A percentile compares a stretch with the other conserved stretches of the same genome.
phyloP scores from a whole-genome alignment of 208 protist genomes.

The Trypanosoma mega region DNA sequence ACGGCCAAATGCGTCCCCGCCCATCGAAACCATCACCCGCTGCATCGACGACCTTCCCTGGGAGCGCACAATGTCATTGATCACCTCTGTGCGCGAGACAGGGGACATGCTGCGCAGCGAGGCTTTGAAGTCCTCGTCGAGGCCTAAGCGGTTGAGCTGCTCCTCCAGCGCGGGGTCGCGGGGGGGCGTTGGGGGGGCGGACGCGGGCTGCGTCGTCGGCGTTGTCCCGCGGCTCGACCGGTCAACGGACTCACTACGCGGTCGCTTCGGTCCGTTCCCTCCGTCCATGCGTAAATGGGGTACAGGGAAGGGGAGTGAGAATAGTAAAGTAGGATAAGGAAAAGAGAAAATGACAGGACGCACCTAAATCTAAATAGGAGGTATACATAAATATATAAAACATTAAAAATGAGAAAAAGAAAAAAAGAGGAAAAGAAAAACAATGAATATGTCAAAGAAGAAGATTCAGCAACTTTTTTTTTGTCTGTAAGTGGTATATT shows the following conservation, averaged over 20 bases:
- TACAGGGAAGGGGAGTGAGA: slow-evolving; percentile 12
- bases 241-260: slow-evolving; percentile 16
- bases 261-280: slow-evolving; percentile 18
- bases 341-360: slow-evolving; percentile 12
- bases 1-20: not conserved
- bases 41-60: slow-evolving; percentile 18
- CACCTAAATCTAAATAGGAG: not conserved
- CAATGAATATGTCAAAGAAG: slow-evolving; percentile 11
- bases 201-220: not conserved
- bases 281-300: slow-evolving; percentile 4
- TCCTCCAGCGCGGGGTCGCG: slow-evolving; percentile 46
- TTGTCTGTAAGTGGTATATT: too few relatives aligned
- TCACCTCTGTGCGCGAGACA: slow-evolving; percentile 58
- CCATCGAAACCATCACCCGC: not conserved
- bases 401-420: slow-evolving; percentile 7
- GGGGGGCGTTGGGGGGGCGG: not conserved
- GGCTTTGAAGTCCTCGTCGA: slow-evolving; percentile 70
- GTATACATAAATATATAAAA: slow-evolving; percentile 7
- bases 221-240: slow-evolving; percentile 1
- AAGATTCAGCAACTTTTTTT: too few relatives aligned
- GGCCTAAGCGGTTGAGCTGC: slow-evolving; percentile 41
- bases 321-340: slow-evolving; percentile 20
- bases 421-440: not conserved
- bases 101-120: slow-evolving; percentile 73
- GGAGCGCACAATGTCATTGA: slow-evolving; percentile 75